A percentile compares a stretch with the other conserved stretches of the same genome.
Evolutionary conservation across 148 eudicot genomes (phyloP).

Genomic region (Camellia sinensis): DNA sequence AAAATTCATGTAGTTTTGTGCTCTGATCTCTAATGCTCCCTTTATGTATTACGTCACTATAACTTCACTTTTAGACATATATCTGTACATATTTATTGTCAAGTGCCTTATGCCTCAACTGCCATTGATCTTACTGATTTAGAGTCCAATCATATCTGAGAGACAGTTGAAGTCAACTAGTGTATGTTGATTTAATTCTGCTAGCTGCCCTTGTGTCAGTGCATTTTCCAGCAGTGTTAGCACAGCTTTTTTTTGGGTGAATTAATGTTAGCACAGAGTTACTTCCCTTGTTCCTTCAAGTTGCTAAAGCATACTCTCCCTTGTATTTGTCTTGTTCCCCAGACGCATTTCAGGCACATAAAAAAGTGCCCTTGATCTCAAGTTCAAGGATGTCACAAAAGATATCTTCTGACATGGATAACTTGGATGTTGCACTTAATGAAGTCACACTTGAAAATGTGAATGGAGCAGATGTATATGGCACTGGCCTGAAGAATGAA

Average conservation of each 20-base stretch:
- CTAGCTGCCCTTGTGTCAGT: neutral
- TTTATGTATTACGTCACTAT: neutral
- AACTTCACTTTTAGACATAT: neutral
- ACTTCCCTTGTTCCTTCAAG: conserved; percentile 5
- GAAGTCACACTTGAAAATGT: conserved; percentile 29
- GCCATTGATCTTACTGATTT: neutral
- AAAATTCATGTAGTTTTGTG: neutral
- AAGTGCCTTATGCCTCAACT: neutral
- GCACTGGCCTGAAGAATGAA: conserved; percentile 86
- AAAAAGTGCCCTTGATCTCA: conserved; percentile 40
- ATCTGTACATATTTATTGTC: too few species aligned
- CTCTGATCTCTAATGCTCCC: neutral
- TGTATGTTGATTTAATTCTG: neutral
- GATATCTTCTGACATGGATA: conserved; percentile 27
- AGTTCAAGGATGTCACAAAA: conserved; percentile 35
- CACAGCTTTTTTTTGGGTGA: too few species aligned
- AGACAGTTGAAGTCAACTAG: conserved; percentile 1
- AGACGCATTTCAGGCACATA: conserved; percentile 64
- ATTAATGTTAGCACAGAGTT: neutral
- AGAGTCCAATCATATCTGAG: neutral
- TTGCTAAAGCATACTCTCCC: conserved; percentile 6
- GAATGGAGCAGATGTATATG: conserved; percentile 46
- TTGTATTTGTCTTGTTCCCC: conserved; percentile 4
- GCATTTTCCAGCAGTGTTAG: neutral
- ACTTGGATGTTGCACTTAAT: conserved; percentile 26